Percentiles rank a stretch among this genome's conserved stretches.
Conservation (phyloP, 2,329 filamentous ascomycete species). For the Endocalyx cinctus region DNA sequence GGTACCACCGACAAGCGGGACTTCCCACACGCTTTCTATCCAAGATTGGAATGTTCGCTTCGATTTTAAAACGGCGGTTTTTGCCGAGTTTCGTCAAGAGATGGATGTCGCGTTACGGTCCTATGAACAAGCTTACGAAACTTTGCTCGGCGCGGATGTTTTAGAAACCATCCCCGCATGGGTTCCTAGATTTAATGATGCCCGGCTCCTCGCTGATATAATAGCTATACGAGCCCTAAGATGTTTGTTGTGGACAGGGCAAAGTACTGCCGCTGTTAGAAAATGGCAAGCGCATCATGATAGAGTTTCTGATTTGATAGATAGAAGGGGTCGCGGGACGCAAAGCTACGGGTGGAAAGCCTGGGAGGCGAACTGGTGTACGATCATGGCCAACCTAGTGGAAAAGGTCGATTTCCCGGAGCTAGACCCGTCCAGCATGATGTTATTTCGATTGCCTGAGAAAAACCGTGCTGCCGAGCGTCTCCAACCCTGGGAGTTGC, state of each 20-base stretch:
- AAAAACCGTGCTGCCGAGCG: constrained; percentile 55
- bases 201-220: constrained; percentile 78
- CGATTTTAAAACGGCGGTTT: constrained; percentile 86
- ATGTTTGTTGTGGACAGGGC: constrained; percentile 74
- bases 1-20: constrained; percentile 74
- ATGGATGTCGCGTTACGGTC: constrained; percentile 82
- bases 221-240: constrained; percentile 77
- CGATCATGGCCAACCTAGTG: constrained; percentile 57
- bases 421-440: constrained; percentile 38
- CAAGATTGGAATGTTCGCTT: constrained; percentile 92
- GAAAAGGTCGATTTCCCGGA: constrained; percentile 49
- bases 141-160: constrained; percentile 74
- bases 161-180: constrained; percentile 86
- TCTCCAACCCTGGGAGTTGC: constrained; percentile 56
- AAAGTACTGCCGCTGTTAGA: constrained; percentile 74
- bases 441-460: constrained; percentile 52
- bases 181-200: constrained; percentile 88
- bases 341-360: constrained; percentile 90
- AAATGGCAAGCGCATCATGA: constrained; percentile 76
- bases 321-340: constrained; percentile 78
- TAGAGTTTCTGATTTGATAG: constrained; percentile 70
- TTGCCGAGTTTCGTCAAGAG: constrained; percentile 90
- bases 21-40: constrained; percentile 77
- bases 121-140: constrained; percentile 83
- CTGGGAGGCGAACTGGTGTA: constrained; percentile 76